Evolutionary conservation across 2,329 filamentous ascomycete genomes (phyloP), one percentile per base, ranked within the genome.

Genomic region (Pyrenochaeta sp.): DNA sequence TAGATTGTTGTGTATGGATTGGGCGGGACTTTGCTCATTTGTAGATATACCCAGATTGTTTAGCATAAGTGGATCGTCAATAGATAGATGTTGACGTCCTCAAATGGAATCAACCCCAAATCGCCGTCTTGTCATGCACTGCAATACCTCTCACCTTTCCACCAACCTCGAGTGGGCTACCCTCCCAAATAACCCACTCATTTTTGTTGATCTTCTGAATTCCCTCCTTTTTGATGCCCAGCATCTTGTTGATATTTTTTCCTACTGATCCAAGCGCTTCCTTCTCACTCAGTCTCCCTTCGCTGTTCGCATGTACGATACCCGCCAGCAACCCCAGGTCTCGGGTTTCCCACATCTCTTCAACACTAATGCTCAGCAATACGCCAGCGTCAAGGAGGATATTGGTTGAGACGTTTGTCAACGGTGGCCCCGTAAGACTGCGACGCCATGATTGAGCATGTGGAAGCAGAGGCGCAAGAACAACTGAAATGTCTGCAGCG

Each of bases 171-270:
- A 90, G 66, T 17, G 87, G 87, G 60, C 78, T 86, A 0, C 86
- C 86, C 67, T 90, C 87, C 46, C 81, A 86, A 5, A 90, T 78
- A 2, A 88, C 79, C 74, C 88, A 90, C 58, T 89, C 77, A 61
- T 31, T 58, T 56, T 46, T 66, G 59, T 29, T 54, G 56, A 32
- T 71, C 54, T 20, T 23, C n/a, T 52, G 23, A 27, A 27, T 27
- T 27, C 23, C 51, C 30, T 55, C 41, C 20, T 60, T 23, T 7
- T 78, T 62, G 1, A 84, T 60, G 0, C 85, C 86, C 11, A 90
- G 71, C 10, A 89, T 80, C 56, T 81, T 79, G 64, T 84, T 84
- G 2, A 89, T 74, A 58, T 87, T 88, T 11, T 64, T 71, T 20
- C 83, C 83, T 1, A 88, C 81, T 32, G 90, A 72, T 29, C 79